phyloP scores from a whole-genome alignment of 805 yeast species.

The Nakazawaea pomicola region DNA sequence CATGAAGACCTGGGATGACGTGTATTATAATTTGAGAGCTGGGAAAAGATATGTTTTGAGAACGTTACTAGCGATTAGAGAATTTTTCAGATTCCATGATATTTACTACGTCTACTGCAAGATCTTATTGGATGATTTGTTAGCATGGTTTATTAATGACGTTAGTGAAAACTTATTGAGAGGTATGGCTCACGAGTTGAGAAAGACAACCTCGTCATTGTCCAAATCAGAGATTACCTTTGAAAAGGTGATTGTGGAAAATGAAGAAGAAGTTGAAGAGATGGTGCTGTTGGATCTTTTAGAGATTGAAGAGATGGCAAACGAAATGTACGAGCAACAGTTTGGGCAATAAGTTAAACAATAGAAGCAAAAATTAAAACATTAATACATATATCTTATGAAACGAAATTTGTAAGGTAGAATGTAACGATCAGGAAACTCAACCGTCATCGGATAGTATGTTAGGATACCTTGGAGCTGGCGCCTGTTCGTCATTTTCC shows the following conservation, averaged over 20 bases:
- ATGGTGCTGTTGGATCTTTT: constrained; percentile 40
- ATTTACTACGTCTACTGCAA: constrained; percentile 80
- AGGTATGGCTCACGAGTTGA: constrained; percentile 62
- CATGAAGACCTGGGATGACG: constrained; percentile 69
- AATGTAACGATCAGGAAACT: too few species aligned
- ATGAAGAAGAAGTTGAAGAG: constrained; percentile 37
- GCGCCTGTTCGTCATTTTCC: neutral
- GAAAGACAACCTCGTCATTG: constrained; percentile 34
- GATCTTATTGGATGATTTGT: constrained; percentile 70
- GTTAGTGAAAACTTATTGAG: constrained; percentile 57
- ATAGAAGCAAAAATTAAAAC: too few species aligned
- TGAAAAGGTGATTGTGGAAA: constrained; percentile 38
- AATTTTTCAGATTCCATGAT: constrained; percentile 77
- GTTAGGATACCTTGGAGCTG: constrained; percentile 12
- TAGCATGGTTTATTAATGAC: constrained; percentile 65
- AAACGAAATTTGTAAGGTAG: too few species aligned
- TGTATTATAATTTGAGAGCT: constrained; percentile 52
- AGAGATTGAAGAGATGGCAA: constrained; percentile 59
- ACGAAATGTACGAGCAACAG: constrained; percentile 33
- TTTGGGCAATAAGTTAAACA: constrained; percentile 1
- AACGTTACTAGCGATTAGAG: constrained; percentile 55
- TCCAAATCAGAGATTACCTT: constrained; percentile 46
- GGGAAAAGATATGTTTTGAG: constrained; percentile 68
- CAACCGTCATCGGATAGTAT: constrained; percentile 5
- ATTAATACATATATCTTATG: too few species aligned